Evolutionary conservation across 2,329 filamentous ascomycete genomes (phyloP), one percentile per base, ranked within the genome.

Genomic region (Rhinocladiella mackenziei): DNA sequence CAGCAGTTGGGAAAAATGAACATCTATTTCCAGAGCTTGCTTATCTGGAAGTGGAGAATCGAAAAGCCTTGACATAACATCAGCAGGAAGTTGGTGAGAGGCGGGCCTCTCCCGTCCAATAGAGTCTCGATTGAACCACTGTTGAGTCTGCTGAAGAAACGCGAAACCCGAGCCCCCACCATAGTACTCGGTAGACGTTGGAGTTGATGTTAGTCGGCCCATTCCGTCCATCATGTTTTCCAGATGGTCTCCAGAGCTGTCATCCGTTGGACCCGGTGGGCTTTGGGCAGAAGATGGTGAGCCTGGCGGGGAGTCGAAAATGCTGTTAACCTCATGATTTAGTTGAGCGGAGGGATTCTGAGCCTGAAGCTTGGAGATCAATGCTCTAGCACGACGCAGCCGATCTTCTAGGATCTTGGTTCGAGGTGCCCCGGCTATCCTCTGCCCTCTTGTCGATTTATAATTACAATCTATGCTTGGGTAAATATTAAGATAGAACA

Each of bases 391-490:
- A 11, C 51, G 44, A 14, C 48, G 45, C 22, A 54, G 33, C 3
- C 51, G 48, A 44, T 54, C 48, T 20, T 54, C 51, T 3, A 54
- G 43, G 17, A 54, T 51, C 31, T 48, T 48, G 5, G 47, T 51
- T 30, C 48, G 36, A 0, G 44, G 49, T 7, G 42, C 44, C 5
- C 41, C 45, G 7, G 37, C 42, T 19, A 32, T 49, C 7, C 45
- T 32, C 28, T 42, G 48, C 4, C 35, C 42, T 18, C 28, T 37
- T 9, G 48, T 49, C 3, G 45, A 44, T 11, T 42, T 51, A 28
- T 39, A 54, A 13, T 44, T 51, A 22, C 51, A 54, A 23, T 50
- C 50, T 53, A 33, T 14, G 5, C 5, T 6, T 19, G 10, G n/a
- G 32, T 37, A 11, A 40, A 31, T 29, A 6, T 17, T 5, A 17